Base-by-base conservation (phyloP, 768 basidiomycete species). In the Mycena floridula region DNA sequence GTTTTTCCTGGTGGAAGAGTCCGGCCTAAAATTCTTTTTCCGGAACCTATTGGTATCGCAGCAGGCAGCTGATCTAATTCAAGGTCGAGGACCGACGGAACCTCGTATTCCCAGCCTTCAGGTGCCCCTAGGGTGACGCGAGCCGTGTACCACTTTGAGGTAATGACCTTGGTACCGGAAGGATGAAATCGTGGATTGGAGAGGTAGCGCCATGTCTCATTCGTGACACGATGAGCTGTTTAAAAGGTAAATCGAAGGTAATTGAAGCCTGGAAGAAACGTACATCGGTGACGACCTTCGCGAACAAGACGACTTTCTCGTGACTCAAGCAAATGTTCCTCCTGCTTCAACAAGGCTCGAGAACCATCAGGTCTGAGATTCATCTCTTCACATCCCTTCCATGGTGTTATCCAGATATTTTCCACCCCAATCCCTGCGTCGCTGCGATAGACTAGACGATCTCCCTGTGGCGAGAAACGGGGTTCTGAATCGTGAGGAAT, bases 101-200 rank as follows among this genome's bases (percentile, higher is more conserved):
- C 66, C 4, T 59, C 37, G 47, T 81, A 87, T 54, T 78, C 72
- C 85, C 85, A 87, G 36, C 77, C 81, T 67, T 86, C 85, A 2
- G 82, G 82, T 1, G 83, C 83, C 24, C 80, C 81, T 26, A 86
- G 64, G 36, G 79, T 80, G 7, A 85, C 75, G 3, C 41, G 49
- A 6, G 77, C 77, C 20, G 78, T 84, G 50, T 84, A 86, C 84
- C 85, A 85, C 58, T 86, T 87, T 7, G 84, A 85, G 15, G 85
- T 79, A 43, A 86, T 64, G 21, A 87, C 60, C 51, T 70, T 78
- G 24, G 59, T 52, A 1, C 80, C 81, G 7, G 76, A 77, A 3
- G 82, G 79, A 54, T 88, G 82, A 68, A 83, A 85, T 40, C 81
- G 76, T 4, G 82, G 69, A 45, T 84, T 82, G 25, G 77, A 74